Percentiles rank a stretch among this genome's conserved stretches.
Evolutionary conservation across 805 yeast genomes (phyloP).

Genomic region (Cyberlindnera saturnus): DNA sequence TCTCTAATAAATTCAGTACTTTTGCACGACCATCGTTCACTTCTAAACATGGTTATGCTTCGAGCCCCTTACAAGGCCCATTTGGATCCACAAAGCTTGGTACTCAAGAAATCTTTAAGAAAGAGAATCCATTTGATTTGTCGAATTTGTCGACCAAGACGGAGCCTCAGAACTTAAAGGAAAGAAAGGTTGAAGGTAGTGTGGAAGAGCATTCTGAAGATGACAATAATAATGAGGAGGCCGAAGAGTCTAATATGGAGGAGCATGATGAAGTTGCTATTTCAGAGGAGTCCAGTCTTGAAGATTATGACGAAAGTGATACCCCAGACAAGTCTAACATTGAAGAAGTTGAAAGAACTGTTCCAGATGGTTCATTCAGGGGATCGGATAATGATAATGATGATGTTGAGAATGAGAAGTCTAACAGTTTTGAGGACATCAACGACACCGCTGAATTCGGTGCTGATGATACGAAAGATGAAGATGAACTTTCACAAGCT

Average conservation of each 20-base stretch:
- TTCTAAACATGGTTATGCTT: too few relatives aligned
- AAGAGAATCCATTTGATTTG: too few relatives aligned
- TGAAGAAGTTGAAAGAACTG: not conserved
- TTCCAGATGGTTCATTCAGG: not conserved
- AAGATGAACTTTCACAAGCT: not conserved
- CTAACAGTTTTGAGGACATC: not conserved
- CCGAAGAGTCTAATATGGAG: not conserved
- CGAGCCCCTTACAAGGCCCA: too few relatives aligned
- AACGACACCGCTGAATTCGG: not conserved
- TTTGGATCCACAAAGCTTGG: too few relatives aligned
- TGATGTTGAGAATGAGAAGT: not conserved
- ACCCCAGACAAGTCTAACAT: not conserved
- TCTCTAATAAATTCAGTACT: too few relatives aligned
- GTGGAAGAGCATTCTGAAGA: too few relatives aligned
- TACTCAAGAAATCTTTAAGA: too few relatives aligned
- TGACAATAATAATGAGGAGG: not conserved
- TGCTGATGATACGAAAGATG: not conserved
- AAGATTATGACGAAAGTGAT: conserved; percentile 1
- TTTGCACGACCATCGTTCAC: too few relatives aligned
- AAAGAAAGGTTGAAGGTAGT: too few relatives aligned
- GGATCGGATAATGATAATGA: not conserved
- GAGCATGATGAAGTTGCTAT: not conserved
- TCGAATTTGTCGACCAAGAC: too few relatives aligned
- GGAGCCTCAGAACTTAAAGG: too few relatives aligned
- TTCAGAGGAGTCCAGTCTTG: conserved; percentile 4